These are phyloP conservation scores for Stentor coeruleus DNA, from an alignment of 73 alveolate species.

Conservation along the genomic window DNA sequence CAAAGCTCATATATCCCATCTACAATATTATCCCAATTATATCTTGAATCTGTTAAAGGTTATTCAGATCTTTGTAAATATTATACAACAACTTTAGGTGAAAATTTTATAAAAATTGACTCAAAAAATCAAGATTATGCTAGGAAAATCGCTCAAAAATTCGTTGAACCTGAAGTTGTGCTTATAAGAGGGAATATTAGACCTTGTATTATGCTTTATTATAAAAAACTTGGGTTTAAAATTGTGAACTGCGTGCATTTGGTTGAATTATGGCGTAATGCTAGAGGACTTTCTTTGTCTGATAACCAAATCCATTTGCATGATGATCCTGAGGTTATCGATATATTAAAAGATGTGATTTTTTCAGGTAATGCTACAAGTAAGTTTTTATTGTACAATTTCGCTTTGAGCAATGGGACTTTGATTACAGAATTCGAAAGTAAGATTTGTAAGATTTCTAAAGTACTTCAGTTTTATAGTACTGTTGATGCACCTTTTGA, in stretches of 20 bases:
- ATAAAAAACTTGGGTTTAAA: neutral
- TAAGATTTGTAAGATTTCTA: neutral
- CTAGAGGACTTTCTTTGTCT: conserved; percentile 6
- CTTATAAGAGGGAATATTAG: conserved; percentile 10
- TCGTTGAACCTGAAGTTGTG: conserved; percentile 13
- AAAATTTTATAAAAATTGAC: neutral
- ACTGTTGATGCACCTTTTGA: neutral
- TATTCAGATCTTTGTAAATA: neutral
- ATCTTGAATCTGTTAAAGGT: neutral
- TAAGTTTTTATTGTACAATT: neutral
- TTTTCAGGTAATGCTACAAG: conserved; percentile 8
- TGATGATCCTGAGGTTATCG: conserved; percentile 2
- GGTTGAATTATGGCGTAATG: conserved; percentile 14
- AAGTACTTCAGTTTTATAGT: neutral
- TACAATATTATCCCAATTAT: neutral
- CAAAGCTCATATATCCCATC: conserved; percentile 37
- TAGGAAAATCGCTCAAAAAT: neutral
- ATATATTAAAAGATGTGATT: neutral
- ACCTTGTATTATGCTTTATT: neutral
- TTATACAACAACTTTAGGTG: neutral
- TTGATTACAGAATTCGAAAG: neutral
- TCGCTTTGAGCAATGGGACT: neutral
- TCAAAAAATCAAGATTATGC: neutral
- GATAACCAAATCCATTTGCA: neutral
- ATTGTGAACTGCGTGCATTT: neutral